Evolutionary conservation across 352 stramenopile species (phyloP).

Genomic region (Pythium guiyangense): DNA sequence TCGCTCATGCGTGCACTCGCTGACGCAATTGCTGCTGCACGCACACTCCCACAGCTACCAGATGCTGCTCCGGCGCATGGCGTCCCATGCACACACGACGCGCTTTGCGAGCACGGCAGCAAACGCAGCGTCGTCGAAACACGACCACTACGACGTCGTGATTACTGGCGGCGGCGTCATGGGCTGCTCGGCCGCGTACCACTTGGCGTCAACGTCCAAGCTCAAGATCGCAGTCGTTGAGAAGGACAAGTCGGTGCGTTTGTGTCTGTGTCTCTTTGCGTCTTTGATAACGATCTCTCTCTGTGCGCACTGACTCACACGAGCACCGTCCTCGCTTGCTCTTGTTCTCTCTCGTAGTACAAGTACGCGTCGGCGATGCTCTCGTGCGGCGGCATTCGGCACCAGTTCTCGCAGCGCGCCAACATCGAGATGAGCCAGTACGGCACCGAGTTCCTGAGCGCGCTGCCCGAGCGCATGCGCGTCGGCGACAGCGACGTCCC

Average conservation of each 20-base stretch:
- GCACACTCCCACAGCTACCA: neutral
- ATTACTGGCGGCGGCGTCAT: constrained; percentile 79
- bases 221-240: constrained; percentile 75
- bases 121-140: neutral
- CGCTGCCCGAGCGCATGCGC: constrained; percentile 41
- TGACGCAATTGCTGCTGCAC: neutral
- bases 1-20: neutral
- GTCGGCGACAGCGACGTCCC: constrained; percentile 49
- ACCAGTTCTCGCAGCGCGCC: constrained; percentile 74
- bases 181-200: constrained; percentile 85
- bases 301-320: neutral
- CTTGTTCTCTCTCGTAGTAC: constrained; percentile 36
- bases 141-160: constrained; percentile 66
- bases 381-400: constrained; percentile 70
- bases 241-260: constrained; percentile 55
- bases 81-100: neutral
- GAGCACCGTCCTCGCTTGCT: too few species aligned
- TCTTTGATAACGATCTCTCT: too few species aligned
- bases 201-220: constrained; percentile 62
- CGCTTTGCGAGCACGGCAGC: constrained; percentile 3
- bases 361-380: constrained; percentile 78
- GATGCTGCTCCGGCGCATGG: too few species aligned
- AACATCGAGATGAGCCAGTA: constrained; percentile 85
- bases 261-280: neutral
- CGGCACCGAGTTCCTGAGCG: constrained; percentile 61